Evolutionary conservation across 306 rosid genomes (phyloP).

Genomic region (Rosa chinensis): DNA sequence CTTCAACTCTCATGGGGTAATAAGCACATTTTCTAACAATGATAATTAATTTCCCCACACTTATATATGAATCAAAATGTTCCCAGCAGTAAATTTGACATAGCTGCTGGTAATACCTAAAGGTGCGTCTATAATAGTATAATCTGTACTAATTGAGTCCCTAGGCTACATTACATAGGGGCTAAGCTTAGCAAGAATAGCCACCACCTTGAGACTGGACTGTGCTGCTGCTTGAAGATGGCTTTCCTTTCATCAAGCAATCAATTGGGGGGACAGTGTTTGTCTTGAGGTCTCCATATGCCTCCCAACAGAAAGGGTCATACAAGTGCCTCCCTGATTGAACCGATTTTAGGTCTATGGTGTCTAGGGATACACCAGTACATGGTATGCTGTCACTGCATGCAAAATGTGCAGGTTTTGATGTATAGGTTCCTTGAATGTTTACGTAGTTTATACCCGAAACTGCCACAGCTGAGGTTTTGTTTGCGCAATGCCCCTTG

Average conservation of each 20-base stretch:
- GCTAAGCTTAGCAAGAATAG: conserved; percentile 45
- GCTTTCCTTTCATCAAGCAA: conserved; percentile 53
- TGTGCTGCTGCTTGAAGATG: conserved; percentile 19
- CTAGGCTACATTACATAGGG: conserved; percentile 7
- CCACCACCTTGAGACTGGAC: conserved; percentile 23
- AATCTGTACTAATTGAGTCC: neutral
- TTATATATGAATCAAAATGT: neutral
- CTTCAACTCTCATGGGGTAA: neutral
- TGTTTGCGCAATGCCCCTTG: conserved; percentile 47
- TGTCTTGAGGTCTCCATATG: conserved; percentile 66
- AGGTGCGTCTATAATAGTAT: neutral
- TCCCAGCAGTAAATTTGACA: neutral
- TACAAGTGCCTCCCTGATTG: conserved; percentile 20
- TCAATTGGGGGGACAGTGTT: conserved; percentile 50
- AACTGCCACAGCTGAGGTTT: conserved; percentile 70
- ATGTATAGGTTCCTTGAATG: conserved; percentile 63
- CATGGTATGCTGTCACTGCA: conserved; percentile 81
- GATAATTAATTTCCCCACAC: neutral
- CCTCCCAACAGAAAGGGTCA: conserved; percentile 75
- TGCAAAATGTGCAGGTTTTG: conserved; percentile 56
- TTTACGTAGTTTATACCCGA: conserved; percentile 52
- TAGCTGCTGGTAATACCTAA: neutral
- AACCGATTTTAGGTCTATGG: conserved; percentile 47
- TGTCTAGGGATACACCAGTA: conserved; percentile 57
- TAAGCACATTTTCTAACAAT: neutral